Percentiles rank a stretch among this genome's conserved stretches.
Evolutionary conservation across 2,329 filamentous ascomycete genomes (phyloP).

Genomic region (Pestalotiopsis sp.): DNA sequence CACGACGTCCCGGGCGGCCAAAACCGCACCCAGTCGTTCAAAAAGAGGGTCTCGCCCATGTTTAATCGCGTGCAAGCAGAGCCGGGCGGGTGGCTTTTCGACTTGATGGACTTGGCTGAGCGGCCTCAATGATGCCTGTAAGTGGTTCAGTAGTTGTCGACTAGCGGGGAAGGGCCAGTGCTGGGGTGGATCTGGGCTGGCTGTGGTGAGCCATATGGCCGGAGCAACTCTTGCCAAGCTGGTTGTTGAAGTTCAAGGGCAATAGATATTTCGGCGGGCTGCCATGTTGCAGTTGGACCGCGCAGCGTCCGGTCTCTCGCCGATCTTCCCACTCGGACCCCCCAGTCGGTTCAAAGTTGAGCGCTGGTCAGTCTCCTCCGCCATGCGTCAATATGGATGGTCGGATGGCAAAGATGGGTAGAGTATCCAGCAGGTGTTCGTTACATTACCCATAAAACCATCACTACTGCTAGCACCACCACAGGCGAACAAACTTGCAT

Average conservation of each 20-base stretch:
- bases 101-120: neutral
- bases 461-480: neutral
- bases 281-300: neutral
- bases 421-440: neutral
- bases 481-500: neutral
- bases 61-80: neutral
- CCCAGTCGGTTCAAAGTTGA: neutral
- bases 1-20: neutral
- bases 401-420: neutral
- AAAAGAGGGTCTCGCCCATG: neutral
- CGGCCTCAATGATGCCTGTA: conserved; percentile 1
- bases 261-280: neutral
- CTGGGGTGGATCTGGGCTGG: neutral
- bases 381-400: neutral
- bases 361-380: neutral
- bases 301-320: conserved; percentile 6
- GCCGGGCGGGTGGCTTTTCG: neutral
- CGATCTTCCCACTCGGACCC: neutral
- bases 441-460: neutral
- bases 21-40: neutral
- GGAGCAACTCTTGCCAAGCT: neutral
- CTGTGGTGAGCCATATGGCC: conserved; percentile 4
- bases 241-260: neutral
- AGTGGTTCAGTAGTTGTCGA: conserved; percentile 1
- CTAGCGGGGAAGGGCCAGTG: conserved; percentile 4